Conservation (phyloP, 2,329 filamentous ascomycete species). For the Sclerotiophoma versabilis region DNA sequence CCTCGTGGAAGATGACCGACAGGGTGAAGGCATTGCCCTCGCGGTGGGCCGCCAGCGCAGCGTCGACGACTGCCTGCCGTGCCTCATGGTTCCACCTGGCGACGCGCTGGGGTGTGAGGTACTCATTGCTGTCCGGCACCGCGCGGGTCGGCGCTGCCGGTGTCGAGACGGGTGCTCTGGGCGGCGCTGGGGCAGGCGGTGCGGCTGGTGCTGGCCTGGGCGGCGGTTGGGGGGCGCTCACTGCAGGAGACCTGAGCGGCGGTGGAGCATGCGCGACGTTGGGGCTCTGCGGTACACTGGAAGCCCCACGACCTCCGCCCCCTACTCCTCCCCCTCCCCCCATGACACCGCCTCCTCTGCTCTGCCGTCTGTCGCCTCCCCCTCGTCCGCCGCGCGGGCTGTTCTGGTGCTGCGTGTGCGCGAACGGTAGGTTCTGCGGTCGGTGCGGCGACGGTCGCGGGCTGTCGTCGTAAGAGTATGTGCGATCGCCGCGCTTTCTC, state of each 20-base stretch:
- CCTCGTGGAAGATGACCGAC: conserved; percentile 81
- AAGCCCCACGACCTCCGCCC: conserved; percentile 32
- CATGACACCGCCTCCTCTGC: conserved; percentile 30
- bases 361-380: conserved; percentile 26
- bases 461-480: conserved; percentile 52
- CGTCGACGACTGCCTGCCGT: conserved; percentile 70
- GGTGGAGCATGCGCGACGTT: conserved; percentile 39
- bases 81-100: conserved; percentile 72
- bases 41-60: conserved; percentile 68
- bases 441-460: conserved; percentile 59
- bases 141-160: conserved; percentile 20
- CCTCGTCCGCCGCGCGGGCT: conserved; percentile 40
- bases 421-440: conserved; percentile 59
- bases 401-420: conserved; percentile 56
- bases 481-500: conserved; percentile 62
- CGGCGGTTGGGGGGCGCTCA: conserved; percentile 25
- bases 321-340: conserved; percentile 29
- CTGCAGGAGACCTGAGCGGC: conserved; percentile 42
- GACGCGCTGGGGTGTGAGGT: conserved; percentile 74
- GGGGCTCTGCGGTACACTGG: conserved; percentile 42
- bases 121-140: conserved; percentile 71
- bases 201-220: conserved; percentile 27
- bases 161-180: conserved; percentile 46
- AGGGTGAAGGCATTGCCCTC: conserved; percentile 74
- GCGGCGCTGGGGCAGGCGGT: conserved; percentile 26